Conservation (phyloP, 2,329 filamentous ascomycete species). For the Xylogone sp. region DNA sequence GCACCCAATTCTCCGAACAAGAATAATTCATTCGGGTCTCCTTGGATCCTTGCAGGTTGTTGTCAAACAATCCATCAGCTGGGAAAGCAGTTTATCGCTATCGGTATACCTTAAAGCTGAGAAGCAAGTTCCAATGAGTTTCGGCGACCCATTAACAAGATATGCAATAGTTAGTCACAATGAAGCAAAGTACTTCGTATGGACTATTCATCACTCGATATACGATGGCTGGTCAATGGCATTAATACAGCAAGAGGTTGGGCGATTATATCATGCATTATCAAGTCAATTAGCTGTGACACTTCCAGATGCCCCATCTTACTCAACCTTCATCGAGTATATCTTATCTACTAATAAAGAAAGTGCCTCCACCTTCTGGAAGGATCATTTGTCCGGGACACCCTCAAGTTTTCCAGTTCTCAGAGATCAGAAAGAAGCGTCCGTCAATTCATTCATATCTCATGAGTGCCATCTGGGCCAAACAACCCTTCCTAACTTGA, state of each 20-base stretch:
- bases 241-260: not conserved
- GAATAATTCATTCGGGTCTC: too few species aligned
- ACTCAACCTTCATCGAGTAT: slow-evolving; percentile 40
- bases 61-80: not conserved
- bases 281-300: too few species aligned
- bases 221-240: slow-evolving; percentile 45
- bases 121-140: too few species aligned
- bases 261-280: not conserved
- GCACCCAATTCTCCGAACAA: too few species aligned
- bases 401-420: too few species aligned
- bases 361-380: not conserved
- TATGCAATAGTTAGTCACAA: too few species aligned
- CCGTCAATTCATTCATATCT: too few species aligned
- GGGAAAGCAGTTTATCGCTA: not conserved
- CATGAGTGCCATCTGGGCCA: too few species aligned
- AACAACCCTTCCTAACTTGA: slow-evolving; percentile 1
- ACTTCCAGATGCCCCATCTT: not conserved
- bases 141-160: too few species aligned
- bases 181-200: slow-evolving; percentile 33
- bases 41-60: not conserved
- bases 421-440: too few species aligned
- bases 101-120: too few species aligned
- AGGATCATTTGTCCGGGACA: too few species aligned
- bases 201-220: slow-evolving; percentile 45
- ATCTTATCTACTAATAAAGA: slow-evolving; percentile 37